These are phyloP conservation scores for Zizania latifolia DNA, from an alignment of 176 grass and related monocot genomes.

Conservation along the genomic window DNA sequence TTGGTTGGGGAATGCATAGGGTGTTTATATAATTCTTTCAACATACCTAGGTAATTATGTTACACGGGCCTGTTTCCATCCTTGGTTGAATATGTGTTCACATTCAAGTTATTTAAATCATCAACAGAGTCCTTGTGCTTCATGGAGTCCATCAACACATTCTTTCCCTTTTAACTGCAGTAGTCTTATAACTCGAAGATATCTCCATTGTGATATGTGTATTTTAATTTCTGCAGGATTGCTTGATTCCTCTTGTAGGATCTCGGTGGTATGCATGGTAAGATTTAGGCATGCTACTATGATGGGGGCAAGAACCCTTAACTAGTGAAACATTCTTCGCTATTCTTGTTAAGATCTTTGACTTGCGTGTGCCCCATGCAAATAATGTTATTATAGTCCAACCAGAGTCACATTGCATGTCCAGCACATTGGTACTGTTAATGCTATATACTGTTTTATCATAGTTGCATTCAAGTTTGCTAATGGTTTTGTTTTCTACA, in stretches of 20 bases:
- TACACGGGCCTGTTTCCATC: background rate
- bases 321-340: conserved; percentile 14
- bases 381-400: conserved; percentile 14
- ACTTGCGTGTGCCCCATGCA: background rate
- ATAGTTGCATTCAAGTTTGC: conserved; percentile 14
- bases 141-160: background rate
- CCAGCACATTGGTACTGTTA: background rate
- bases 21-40: background rate
- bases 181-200: conserved; percentile 34
- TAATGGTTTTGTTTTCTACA: background rate
- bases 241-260: conserved; percentile 68
- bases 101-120: background rate
- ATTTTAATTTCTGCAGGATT: conserved; percentile 99
- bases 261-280: conserved; percentile 78
- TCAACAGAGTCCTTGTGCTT: background rate
- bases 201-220: conserved; percentile 74
- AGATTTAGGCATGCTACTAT: conserved; percentile 49
- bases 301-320: background rate
- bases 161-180: conserved; percentile 12
- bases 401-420: conserved; percentile 1
- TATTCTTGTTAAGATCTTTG: conserved; percentile 2
- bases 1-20: background rate
- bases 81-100: background rate
- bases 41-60: background rate
- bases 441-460: conserved; percentile 1